Conservation (phyloP, 805 yeast genomes). For the Priceomyces castillae region DNA sequence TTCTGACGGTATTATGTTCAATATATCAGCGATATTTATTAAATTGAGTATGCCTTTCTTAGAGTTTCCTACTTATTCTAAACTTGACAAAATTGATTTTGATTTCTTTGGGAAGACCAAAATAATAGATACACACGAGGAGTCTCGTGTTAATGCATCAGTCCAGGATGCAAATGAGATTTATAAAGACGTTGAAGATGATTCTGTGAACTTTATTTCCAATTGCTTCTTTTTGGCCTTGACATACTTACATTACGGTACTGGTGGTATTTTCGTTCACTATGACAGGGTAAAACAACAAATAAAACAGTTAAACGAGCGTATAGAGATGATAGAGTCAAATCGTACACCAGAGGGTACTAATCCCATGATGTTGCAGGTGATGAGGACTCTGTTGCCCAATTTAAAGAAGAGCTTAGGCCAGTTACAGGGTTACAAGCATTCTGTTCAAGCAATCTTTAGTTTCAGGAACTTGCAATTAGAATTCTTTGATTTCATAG, state of each 20-base stretch:
- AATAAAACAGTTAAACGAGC: slow-evolving; percentile 48
- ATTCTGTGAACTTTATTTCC: slow-evolving; percentile 72
- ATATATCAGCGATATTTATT: slow-evolving; percentile 64
- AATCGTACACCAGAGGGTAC: slow-evolving; percentile 24
- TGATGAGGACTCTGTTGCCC: slow-evolving; percentile 43
- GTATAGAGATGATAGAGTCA: slow-evolving; percentile 45
- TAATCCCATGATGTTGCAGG: slow-evolving; percentile 23
- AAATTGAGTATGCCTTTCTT: slow-evolving; percentile 82
- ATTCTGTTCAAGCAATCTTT: slow-evolving; percentile 64
- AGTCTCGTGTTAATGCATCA: slow-evolving; percentile 79
- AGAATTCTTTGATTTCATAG: slow-evolving; percentile 71
- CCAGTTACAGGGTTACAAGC: slow-evolving; percentile 42
- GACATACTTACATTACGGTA: slow-evolving; percentile 82
- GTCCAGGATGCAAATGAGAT: slow-evolving; percentile 63
- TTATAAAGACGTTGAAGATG: slow-evolving; percentile 39
- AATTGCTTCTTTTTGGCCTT: slow-evolving; percentile 81
- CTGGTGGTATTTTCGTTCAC: slow-evolving; percentile 68
- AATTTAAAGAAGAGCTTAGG: slow-evolving; percentile 39
- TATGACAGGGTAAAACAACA: slow-evolving; percentile 53
- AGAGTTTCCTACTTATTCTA: slow-evolving; percentile 55
- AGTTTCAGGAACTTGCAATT: slow-evolving; percentile 54
- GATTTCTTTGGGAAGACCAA: slow-evolving; percentile 58
- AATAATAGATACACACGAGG: slow-evolving; percentile 68
- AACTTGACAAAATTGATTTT: slow-evolving; percentile 73
- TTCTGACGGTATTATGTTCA: slow-evolving; percentile 78